Percentiles rank a stretch among this genome's conserved stretches.
These are phyloP conservation scores for Penicillium sp. DNA, from an alignment of 2,329 filamentous ascomycete species.

Conservation along the genomic window DNA sequence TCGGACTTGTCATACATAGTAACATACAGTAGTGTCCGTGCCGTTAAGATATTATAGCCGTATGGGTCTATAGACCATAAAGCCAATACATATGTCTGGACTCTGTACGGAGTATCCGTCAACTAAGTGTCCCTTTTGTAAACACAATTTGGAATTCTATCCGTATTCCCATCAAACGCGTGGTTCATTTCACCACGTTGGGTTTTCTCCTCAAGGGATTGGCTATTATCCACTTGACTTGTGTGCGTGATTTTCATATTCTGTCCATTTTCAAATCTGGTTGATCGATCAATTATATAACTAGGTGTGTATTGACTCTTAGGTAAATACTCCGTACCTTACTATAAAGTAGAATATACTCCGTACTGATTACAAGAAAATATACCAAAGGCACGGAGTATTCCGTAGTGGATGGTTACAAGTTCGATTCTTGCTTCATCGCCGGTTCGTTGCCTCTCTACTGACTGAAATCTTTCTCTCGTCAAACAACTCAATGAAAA, in stretches of 20 bases:
- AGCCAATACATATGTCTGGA: not conserved
- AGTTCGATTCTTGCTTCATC: not conserved
- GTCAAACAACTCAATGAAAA: not conserved
- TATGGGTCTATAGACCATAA: not conserved
- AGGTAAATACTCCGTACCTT: too few species aligned
- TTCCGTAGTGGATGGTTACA: too few species aligned
- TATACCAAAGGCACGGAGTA: too few species aligned
- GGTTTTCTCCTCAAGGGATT: not conserved
- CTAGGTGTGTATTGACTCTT: too few species aligned
- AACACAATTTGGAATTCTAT: not conserved
- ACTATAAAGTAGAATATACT: too few species aligned
- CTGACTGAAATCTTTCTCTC: not conserved
- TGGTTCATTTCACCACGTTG: not conserved
- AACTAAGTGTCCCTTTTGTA: not conserved
- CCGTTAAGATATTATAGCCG: not conserved
- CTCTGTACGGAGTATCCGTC: too few species aligned
- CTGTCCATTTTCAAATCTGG: too few species aligned
- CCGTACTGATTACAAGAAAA: too few species aligned
- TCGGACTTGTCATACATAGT: constrained; percentile 6
- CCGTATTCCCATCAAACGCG: not conserved
- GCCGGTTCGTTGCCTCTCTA: not conserved
- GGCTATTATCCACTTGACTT: not conserved
- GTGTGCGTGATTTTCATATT: too few species aligned
- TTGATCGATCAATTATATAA: too few species aligned
- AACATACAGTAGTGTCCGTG: not conserved